These are phyloP conservation scores for Colletotrichum sp. DNA, from an alignment of 2,329 filamentous ascomycete genomes.

Conservation along the genomic window DNA sequence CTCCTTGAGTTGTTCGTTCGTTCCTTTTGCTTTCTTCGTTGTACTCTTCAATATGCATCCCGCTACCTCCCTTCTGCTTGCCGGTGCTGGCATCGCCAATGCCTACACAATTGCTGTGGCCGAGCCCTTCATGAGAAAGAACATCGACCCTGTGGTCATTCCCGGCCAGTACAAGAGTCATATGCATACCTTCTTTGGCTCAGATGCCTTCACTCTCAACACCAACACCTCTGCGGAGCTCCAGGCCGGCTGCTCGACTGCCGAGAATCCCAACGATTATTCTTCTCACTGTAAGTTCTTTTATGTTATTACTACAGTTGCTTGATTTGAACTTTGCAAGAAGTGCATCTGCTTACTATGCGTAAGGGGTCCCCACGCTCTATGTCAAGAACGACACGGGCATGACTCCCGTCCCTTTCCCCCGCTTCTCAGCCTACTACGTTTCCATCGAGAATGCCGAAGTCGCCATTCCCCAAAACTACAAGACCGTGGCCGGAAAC, in stretches of 20 bases:
- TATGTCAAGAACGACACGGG: constrained; percentile 36
- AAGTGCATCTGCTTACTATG: not conserved
- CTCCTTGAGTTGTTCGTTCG: not conserved
- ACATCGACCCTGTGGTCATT: constrained; percentile 35
- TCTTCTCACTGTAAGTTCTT: constrained; percentile 43
- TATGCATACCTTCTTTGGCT: constrained; percentile 39
- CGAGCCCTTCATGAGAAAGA: constrained; percentile 34
- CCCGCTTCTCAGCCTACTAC: constrained; percentile 52
- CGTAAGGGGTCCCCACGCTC: constrained; percentile 41
- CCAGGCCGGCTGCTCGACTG: constrained; percentile 47
- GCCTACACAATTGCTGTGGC: constrained; percentile 28
- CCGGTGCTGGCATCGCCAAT: constrained; percentile 17
- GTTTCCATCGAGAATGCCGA: constrained; percentile 44
- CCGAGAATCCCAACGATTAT: constrained; percentile 51
- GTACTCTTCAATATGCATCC: not conserved
- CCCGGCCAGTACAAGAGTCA: constrained; percentile 35
- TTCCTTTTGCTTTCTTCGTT: not conserved
- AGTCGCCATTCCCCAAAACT: constrained; percentile 47
- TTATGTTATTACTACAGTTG: rapidly evolving
- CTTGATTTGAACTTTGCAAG: not conserved
- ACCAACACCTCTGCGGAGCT: constrained; percentile 33
- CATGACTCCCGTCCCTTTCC: constrained; percentile 34
- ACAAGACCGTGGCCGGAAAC: constrained; percentile 44
- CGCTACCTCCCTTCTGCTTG: constrained; percentile 4
- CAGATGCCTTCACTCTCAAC: constrained; percentile 34